phyloP scores from a whole-genome alignment of 129 eudicot species.

The Centaurea solstitialis region DNA sequence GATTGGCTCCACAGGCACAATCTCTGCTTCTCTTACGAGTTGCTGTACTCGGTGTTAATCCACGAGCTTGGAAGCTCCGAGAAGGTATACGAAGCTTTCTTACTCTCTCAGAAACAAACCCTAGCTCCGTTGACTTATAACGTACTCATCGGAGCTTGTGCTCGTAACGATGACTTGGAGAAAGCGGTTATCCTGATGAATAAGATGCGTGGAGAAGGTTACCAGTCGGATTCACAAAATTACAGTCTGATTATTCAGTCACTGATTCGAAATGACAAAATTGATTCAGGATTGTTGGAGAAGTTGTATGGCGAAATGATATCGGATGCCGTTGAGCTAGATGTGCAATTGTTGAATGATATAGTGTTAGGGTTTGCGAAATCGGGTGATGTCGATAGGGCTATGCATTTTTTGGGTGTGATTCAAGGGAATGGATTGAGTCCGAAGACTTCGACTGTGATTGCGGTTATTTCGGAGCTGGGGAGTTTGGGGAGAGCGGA shows the following conservation, averaged over 20 bases:
- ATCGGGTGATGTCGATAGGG: conserved; percentile 67
- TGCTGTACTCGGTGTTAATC: conserved; percentile 71
- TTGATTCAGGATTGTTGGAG: conserved; percentile 54
- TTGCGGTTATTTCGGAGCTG: conserved; percentile 62
- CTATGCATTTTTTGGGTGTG: conserved; percentile 59
- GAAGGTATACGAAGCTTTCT: conserved; percentile 81
- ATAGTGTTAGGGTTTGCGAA: conserved; percentile 68
- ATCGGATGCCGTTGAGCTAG: conserved; percentile 66
- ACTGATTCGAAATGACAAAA: conserved; percentile 43
- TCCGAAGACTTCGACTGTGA: conserved; percentile 63
- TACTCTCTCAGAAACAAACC: conserved; percentile 69
- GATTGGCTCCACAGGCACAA: conserved; percentile 78
- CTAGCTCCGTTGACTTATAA: conserved; percentile 86
- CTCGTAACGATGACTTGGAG: conserved; percentile 77
- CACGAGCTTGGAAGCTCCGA: conserved; percentile 76
- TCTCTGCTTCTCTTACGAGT: conserved; percentile 77
- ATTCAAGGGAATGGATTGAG: conserved; percentile 89
- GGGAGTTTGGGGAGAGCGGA: conserved; percentile 79
- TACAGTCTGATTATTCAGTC: conserved; percentile 81
- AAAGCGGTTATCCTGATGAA: conserved; percentile 77
- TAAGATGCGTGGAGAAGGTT: conserved; percentile 82
- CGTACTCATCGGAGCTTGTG: conserved; percentile 88
- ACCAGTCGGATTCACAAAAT: conserved; percentile 67
- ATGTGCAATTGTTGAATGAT: conserved; percentile 76
- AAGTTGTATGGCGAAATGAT: conserved; percentile 62